Percentiles rank a stretch among this genome's conserved stretches.
Conservation (phyloP, 768 basidiomycete species). For the Psilocybe azurescens region DNA sequence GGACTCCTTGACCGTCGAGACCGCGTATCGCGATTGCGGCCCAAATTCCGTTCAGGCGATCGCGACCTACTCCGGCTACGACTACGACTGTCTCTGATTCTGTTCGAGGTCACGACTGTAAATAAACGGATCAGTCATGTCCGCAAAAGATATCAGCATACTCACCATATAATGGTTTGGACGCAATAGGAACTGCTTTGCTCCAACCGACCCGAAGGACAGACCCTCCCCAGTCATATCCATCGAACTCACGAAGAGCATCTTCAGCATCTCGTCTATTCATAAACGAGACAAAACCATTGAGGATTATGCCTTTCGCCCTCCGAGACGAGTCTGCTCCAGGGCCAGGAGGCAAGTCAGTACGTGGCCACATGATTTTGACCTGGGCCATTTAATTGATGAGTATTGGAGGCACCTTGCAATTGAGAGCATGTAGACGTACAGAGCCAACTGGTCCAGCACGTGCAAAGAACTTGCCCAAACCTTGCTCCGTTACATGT, state of each 20-base stretch:
- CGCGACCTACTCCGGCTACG: constrained; percentile 46
- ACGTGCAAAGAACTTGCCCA: constrained; percentile 92
- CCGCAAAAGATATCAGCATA: background rate
- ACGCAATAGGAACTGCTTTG: constrained; percentile 89
- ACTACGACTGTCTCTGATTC: constrained; percentile 26
- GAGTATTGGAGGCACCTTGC: background rate
- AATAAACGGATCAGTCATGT: background rate
- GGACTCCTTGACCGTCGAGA: constrained; percentile 55
- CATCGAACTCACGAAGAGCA: constrained; percentile 90
- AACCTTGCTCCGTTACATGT: constrained; percentile 81
- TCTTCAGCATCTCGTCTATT: constrained; percentile 88
- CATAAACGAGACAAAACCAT: constrained; percentile 98
- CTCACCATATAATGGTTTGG: constrained; percentile 81
- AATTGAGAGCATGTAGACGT: constrained; percentile 28
- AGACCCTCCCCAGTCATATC: constrained; percentile 93
- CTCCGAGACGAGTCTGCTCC: constrained; percentile 81
- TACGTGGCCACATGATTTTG: constrained; percentile 99
- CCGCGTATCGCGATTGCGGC: constrained; percentile 44
- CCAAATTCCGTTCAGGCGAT: constrained; percentile 41
- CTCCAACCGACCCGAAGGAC: constrained; percentile 94
- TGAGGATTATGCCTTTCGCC: constrained; percentile 76
- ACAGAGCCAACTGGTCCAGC: constrained; percentile 94
- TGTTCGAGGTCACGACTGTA: constrained; percentile 23
- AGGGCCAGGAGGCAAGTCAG: constrained; percentile 68
- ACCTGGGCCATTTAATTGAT: constrained; percentile 52